Conservation (phyloP, 2,329 filamentous ascomycete genomes). For the Pseudogymnoascus sp. region DNA sequence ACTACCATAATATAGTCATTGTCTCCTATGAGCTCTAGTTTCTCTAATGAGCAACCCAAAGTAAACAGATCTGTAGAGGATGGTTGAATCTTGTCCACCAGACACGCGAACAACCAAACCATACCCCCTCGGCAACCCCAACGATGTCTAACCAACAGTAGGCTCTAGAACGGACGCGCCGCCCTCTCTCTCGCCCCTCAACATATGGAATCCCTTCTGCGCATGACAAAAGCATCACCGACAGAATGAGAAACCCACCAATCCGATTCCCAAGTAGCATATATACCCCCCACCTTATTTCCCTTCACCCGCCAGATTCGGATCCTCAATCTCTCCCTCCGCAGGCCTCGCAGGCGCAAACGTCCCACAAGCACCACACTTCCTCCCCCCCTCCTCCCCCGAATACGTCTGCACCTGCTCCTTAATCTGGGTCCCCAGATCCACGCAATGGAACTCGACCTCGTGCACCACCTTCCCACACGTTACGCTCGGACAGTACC, state of each 20-base stretch:
- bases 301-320: slow-evolving; percentile 35
- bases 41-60: background rate
- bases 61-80: background rate
- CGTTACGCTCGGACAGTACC: slow-evolving; percentile 63
- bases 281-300: background rate
- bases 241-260: background rate
- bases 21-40: background rate
- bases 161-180: background rate
- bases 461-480: slow-evolving; percentile 74
- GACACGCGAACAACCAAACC: background rate
- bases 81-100: background rate
- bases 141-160: background rate
- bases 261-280: background rate
- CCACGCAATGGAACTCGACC: slow-evolving; percentile 76
- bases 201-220: background rate
- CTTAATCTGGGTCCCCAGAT: slow-evolving; percentile 93
- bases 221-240: too few relatives aligned
- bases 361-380: slow-evolving; percentile 66
- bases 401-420: slow-evolving; percentile 77
- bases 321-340: slow-evolving; percentile 49
- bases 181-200: background rate
- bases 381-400: slow-evolving; percentile 58
- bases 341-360: slow-evolving; percentile 64
- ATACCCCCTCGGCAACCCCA: background rate
- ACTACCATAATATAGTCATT: background rate